Evolutionary conservation across 306 rosid genomes (phyloP).

Genomic region (Vicia sativa): DNA sequence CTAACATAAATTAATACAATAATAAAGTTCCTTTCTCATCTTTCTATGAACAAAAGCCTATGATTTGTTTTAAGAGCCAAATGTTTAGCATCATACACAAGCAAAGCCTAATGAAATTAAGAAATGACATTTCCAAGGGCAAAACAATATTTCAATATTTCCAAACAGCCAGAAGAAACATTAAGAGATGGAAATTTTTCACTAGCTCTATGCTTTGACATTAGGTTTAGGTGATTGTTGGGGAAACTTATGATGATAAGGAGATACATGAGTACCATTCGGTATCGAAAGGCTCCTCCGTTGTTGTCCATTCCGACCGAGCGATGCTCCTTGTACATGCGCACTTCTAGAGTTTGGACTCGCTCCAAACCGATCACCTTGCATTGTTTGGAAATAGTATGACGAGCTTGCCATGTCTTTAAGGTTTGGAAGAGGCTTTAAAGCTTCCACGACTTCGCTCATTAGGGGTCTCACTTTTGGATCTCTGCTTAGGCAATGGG

Average conservation of each 20-base stretch:
- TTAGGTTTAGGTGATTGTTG: constrained; percentile 90
- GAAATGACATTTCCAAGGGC: constrained; percentile 12
- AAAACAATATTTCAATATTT: constrained; percentile 46
- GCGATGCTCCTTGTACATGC: constrained; percentile 60
- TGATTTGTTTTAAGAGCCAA: constrained; percentile 30
- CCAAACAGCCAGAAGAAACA: constrained; percentile 45
- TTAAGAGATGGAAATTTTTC: constrained; percentile 30
- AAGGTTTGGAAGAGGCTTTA: constrained; percentile 86
- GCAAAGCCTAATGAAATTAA: constrained; percentile 28
- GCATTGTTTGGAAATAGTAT: constrained; percentile 83
- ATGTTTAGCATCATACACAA: constrained; percentile 28
- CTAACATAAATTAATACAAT: constrained; percentile 28
- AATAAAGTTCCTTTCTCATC: constrained; percentile 40
- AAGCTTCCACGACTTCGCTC: constrained; percentile 93
- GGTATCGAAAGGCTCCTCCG: constrained; percentile 79
- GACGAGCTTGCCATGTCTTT: constrained; percentile 99
- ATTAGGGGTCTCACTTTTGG: constrained; percentile 87
- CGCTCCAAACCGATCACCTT: constrained; percentile 64
- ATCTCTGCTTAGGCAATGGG: constrained; percentile 90
- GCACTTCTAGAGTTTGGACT: constrained; percentile 77
- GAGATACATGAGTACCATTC: constrained; percentile 79
- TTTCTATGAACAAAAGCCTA: constrained; percentile 40
- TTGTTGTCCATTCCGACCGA: constrained; percentile 69
- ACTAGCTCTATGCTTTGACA: constrained; percentile 64
- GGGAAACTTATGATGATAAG: constrained; percentile 80